Evolutionary conservation across 495 filamentous ascomycete species (phyloP).

Genomic region (Cairneyella variabilis): DNA sequence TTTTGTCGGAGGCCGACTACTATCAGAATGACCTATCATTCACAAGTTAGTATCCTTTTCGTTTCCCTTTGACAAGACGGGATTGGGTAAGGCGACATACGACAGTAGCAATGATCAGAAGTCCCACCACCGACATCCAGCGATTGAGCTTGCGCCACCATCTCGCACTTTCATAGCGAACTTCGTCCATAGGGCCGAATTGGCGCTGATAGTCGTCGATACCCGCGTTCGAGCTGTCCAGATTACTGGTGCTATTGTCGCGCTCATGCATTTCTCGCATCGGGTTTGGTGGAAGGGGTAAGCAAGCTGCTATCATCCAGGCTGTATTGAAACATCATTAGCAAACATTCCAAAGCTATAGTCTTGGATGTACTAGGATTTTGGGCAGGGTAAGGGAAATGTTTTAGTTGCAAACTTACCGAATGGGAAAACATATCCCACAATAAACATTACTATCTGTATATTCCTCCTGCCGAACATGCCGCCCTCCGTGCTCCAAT

Average conservation of each 20-base stretch:
- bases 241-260: slow-evolving; percentile 26
- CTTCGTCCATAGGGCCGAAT: slow-evolving; percentile 46
- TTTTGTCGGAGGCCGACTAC: not conserved
- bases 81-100: slow-evolving; percentile 41
- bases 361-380: not conserved
- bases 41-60: no score
- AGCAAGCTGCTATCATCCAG: slow-evolving; percentile 82
- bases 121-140: slow-evolving; percentile 74
- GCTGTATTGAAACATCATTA: slow-evolving; percentile 34
- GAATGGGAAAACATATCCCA: slow-evolving; percentile 84
- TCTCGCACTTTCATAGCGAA: slow-evolving; percentile 70
- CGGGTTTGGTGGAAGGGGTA: slow-evolving; percentile 67
- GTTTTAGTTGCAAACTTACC: no score
- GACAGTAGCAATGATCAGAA: slow-evolving; percentile 72
- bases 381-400: not conserved
- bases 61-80: not conserved
- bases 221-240: slow-evolving; percentile 19
- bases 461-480: slow-evolving; percentile 66
- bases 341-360: slow-evolving; percentile 21
- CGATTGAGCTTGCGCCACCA: slow-evolving; percentile 96
- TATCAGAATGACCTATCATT: slow-evolving; percentile 2
- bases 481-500: slow-evolving; percentile 55
- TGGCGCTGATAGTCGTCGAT: slow-evolving; percentile 22
- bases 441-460: slow-evolving; percentile 81
- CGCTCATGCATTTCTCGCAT: slow-evolving; percentile 40